Base-by-base conservation (phyloP, 768 basidiomycete genomes). In the Russula griseocarnosa region DNA sequence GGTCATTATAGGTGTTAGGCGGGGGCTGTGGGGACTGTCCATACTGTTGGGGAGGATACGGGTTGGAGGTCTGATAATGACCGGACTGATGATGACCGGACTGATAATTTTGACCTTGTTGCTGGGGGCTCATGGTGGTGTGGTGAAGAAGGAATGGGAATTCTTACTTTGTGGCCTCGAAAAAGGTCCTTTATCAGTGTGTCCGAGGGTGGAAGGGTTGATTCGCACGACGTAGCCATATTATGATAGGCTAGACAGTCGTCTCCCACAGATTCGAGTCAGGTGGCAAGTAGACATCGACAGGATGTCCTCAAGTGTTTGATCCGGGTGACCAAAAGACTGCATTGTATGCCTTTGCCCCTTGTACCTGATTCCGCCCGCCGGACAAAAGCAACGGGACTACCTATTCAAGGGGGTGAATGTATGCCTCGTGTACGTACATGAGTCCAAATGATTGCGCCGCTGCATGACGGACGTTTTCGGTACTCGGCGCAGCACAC, bases 241-340 rank as follows among this genome's bases (percentile, higher is more conserved):
- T 54, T 54, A 42, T 30, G 32, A 36, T 22, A 6, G 28, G 46
- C 18, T 32, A 61, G 61, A 61, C 52, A 38, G 46, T 54, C 32
- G 40, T 36, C 24, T 11, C 9, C 11, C 18, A 40, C 24, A 42
- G 10, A 7, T 3, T 9, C 24, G 6, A 9, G 30, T 47, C 40
- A 46, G 18, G 13, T 14, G 54, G 40, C 54, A 49, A 46, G 54
- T 55, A 54, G 20, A 9, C 53, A n/a, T 16, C 30, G 44, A n/a
- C 8, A 44, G 42, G 42, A 8, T 44, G 42, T 32, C 40, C 34
- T 46, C 53, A 20, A 32, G 36, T 55, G 46, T 34, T 22, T 55
- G 54, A 34, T 50, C 13, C 28, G 36, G 61, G 40, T 47, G 54
- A 38, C 18, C 22, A 22, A 44, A 46, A n/a, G 22, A 4, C 2